Base-by-base conservation (phyloP, 768 basidiomycete genomes). In the Podaxis pistillaris region DNA sequence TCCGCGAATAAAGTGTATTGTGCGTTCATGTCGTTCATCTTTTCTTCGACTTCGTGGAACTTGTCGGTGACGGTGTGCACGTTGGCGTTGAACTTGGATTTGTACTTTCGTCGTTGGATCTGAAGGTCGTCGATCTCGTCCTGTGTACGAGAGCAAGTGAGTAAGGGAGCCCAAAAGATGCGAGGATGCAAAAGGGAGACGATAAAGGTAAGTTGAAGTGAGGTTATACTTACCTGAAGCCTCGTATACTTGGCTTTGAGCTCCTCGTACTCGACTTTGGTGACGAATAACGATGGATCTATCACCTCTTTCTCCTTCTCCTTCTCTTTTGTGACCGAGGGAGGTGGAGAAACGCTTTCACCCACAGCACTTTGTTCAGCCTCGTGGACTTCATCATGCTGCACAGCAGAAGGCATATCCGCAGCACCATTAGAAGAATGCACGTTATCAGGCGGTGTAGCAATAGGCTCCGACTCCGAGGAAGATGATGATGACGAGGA, bases 71-170 rank as follows among this genome's bases (percentile, higher is more conserved):
- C 75, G 30, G 74, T 68, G 50, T 76, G 73, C 1, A 80, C 72
- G 58, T 76, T 77, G 17, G 72, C 63, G 57, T 81, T 78, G 70
- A 80, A 81, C 15, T 78, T 74, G 13, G 71, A 65, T 65, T 78
- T 78, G 67, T 78, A 78, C 58, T 78, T 77, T 59, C 74, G 75
- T 11, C 77, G 70, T 56, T 79, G 76, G 13, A 60, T 50, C 11
- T 79, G 77, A 8, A 83, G 76, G 60, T 74, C 75, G 15, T 66
- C 60, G 1, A 83, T 72, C 51, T 80, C 79, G 26, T 63, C 58
- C 77, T 79, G 61, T 13, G 30, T 61, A 17, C 53, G 52, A 40
- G 33, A 28, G 49, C n/a, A 33, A 50, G 19, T 52, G 60, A 58
- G 56, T 58, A 47, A 62, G 28, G 15, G 15, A 1, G 8, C 40